These are phyloP conservation scores for Suhomyces tanzawaensis DNA, from an alignment of 805 yeast species.

Conservation along the genomic window DNA sequence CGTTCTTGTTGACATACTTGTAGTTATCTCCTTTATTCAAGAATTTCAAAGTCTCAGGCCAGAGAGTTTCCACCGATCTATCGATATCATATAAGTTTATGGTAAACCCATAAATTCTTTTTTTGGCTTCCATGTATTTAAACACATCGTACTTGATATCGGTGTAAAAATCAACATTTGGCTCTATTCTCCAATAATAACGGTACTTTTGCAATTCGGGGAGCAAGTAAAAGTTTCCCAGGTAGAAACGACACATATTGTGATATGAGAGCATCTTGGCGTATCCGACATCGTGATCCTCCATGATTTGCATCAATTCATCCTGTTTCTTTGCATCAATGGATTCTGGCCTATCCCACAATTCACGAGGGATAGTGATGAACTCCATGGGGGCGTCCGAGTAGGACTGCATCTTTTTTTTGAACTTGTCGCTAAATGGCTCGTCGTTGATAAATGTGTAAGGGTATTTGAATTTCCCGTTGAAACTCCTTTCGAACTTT, in stretches of 20 bases:
- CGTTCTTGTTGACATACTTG: constrained; percentile 46
- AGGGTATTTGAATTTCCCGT: constrained; percentile 70
- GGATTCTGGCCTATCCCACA: constrained; percentile 59
- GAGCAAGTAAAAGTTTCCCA: constrained; percentile 60
- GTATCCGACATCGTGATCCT: constrained; percentile 51
- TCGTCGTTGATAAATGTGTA: constrained; percentile 77
- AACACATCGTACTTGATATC: constrained; percentile 75
- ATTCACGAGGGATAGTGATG: constrained; percentile 38
- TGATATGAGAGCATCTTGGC: constrained; percentile 66
- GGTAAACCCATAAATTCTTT: constrained; percentile 72
- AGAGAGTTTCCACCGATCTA: constrained; percentile 56
- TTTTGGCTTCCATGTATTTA: constrained; percentile 64
- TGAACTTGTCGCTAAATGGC: constrained; percentile 61
- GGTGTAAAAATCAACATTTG: constrained; percentile 64
- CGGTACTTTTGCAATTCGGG: constrained; percentile 59
- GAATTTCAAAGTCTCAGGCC: constrained; percentile 68
- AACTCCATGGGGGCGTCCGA: constrained; percentile 33
- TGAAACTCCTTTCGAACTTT: constrained; percentile 64
- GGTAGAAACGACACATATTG: constrained; percentile 82
- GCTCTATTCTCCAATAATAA: constrained; percentile 84
- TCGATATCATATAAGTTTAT: constrained; percentile 69
- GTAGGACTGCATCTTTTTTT: constrained; percentile 34
- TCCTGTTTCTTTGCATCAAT: constrained; percentile 48
- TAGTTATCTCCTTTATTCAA: constrained; percentile 56
- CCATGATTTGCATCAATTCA: constrained; percentile 40